Percentiles rank a stretch among this genome's conserved stretches.
Conservation (phyloP, 164 flowering plant species). For the Houttuynia cordata region DNA sequence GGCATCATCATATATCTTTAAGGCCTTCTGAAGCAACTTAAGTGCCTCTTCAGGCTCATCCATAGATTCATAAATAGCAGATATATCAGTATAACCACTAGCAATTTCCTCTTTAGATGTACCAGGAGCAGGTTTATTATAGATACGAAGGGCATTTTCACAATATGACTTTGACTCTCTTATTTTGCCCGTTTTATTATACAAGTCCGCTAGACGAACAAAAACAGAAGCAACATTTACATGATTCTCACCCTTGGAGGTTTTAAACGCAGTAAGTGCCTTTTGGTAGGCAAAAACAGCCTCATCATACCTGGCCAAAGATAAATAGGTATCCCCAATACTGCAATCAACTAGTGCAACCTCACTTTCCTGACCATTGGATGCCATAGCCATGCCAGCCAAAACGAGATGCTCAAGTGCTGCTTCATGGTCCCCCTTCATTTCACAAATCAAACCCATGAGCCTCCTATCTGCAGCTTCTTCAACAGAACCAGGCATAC, state of each 20-base stretch:
- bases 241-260: constrained; percentile 83
- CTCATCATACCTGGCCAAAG: constrained; percentile 72
- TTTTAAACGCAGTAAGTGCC: constrained; percentile 72
- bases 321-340: constrained; percentile 84
- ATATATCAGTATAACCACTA: constrained; percentile 68
- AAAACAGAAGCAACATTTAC: constrained; percentile 80
- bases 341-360: constrained; percentile 83
- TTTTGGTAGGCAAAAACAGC: constrained; percentile 87
- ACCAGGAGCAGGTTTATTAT: constrained; percentile 61
- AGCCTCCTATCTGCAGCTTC: constrained; percentile 95
- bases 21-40: constrained; percentile 65
- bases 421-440: constrained; percentile 80
- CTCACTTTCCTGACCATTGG: constrained; percentile 73
- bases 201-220: constrained; percentile 78
- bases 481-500: constrained; percentile 63
- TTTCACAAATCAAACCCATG: constrained; percentile 92
- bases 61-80: constrained; percentile 89
- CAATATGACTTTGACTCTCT: constrained; percentile 77
- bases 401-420: constrained; percentile 94
- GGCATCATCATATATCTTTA: constrained; percentile 49
- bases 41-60: constrained; percentile 78
- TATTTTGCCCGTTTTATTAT: constrained; percentile 64
- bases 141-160: constrained; percentile 83
- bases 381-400: constrained; percentile 89
- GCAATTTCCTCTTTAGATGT: constrained; percentile 81